phyloP scores from a whole-genome alignment of 169 alveolate genomes.

The Eimeria sp. region DNA sequence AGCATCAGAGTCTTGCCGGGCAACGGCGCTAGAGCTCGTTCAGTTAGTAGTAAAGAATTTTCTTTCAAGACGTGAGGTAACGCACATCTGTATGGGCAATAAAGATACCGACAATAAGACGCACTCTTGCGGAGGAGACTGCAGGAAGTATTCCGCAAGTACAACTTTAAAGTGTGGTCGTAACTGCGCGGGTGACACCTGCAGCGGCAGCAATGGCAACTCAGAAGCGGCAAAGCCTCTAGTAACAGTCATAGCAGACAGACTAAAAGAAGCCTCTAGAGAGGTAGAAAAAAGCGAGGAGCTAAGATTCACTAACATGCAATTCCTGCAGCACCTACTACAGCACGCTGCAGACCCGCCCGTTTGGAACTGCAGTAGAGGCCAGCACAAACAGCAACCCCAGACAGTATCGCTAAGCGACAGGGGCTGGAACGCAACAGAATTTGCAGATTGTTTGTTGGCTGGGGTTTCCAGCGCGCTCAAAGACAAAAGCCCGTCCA shows the following conservation, averaged over 20 bases:
- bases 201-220: constrained; percentile 11
- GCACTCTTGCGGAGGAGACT: constrained; percentile 5
- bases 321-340: constrained; percentile 55
- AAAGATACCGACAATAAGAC: neutral
- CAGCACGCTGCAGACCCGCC: constrained; percentile 69
- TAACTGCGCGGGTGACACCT: neutral
- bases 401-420: neutral
- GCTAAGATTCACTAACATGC: constrained; percentile 12
- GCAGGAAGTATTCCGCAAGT: neutral
- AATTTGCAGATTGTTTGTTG: constrained; percentile 60
- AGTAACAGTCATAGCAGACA: neutral
- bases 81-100: constrained; percentile 21
- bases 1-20: constrained; percentile 54
- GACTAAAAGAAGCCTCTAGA: constrained; percentile 14
- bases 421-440: constrained; percentile 68
- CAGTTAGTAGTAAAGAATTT: constrained; percentile 53
- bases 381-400: neutral
- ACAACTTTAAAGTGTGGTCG: neutral
- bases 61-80: constrained; percentile 56
- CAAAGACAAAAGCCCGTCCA: constrained; percentile 69
- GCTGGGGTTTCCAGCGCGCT: constrained; percentile 63
- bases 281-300: constrained; percentile 62
- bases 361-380: neutral
- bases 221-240: constrained; percentile 38
- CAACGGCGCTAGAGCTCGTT: constrained; percentile 40